Conservation (phyloP, 2,329 filamentous ascomycete species). For the Fusarium mundagurra region DNA sequence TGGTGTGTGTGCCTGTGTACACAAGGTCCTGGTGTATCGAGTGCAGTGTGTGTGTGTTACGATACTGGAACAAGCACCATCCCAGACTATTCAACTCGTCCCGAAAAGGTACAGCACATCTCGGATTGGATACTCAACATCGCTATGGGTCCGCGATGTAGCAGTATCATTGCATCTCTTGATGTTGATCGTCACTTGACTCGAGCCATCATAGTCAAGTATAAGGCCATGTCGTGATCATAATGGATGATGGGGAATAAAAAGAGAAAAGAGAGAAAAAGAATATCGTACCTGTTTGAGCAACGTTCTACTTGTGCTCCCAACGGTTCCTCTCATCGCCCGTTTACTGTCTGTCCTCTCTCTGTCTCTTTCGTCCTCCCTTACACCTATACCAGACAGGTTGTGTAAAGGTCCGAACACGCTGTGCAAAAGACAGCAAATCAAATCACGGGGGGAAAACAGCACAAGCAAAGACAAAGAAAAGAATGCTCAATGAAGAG, state of each 20-base stretch:
- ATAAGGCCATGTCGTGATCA: not conserved
- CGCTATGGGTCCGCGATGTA: not conserved
- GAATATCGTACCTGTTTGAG: conserved; percentile 25
- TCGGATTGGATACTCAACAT: conserved; percentile 7
- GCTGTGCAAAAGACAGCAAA: conserved; percentile 6
- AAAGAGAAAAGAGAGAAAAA: not conserved
- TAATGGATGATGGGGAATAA: not conserved
- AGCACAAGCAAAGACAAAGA: conserved; percentile 15
- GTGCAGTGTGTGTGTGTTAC: not conserved
- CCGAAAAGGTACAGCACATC: conserved; percentile 14
- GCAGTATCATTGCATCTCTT: not conserved
- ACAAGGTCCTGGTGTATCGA: not conserved
- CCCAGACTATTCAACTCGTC: conserved; percentile 5
- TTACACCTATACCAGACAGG: not conserved
- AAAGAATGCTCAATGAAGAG: not conserved
- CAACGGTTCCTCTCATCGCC: conserved; percentile 22
- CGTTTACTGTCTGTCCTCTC: not conserved
- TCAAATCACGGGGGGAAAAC: conserved; percentile 1
- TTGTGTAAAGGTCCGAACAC: conserved; percentile 5
- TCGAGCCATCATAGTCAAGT: not conserved
- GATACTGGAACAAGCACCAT: conserved; percentile 6
- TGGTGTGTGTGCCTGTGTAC: not conserved
- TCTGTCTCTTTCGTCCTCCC: not conserved
- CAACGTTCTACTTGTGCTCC: conserved; percentile 25
- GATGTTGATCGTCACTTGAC: not conserved